Conservation (phyloP, 2,329 filamentous ascomycete species). For the Epichloe gansuensis region DNA sequence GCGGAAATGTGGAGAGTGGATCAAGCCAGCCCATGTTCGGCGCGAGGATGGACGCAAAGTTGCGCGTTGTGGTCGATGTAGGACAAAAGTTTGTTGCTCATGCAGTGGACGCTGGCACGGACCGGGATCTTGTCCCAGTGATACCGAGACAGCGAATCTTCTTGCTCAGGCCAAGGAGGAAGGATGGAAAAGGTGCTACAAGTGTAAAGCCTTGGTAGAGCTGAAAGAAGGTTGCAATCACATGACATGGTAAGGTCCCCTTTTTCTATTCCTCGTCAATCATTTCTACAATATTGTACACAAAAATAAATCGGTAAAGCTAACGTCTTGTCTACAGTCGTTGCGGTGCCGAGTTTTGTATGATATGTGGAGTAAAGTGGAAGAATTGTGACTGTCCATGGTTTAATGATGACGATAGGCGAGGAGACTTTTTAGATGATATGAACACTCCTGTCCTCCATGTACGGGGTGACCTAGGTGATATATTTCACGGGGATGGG, state of each 20-base stretch:
- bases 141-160: slow-evolving; percentile 52
- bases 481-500: slow-evolving; percentile 9
- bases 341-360: slow-evolving; percentile 76
- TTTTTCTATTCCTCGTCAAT: not conserved
- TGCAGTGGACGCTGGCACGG: slow-evolving; percentile 68
- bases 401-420: slow-evolving; percentile 52
- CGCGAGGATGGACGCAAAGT: slow-evolving; percentile 46
- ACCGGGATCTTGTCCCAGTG: slow-evolving; percentile 54
- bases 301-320: not conserved
- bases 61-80: slow-evolving; percentile 59
- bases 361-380: slow-evolving; percentile 72
- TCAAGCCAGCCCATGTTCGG: slow-evolving; percentile 57
- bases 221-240: slow-evolving; percentile 76
- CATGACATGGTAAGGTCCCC: slow-evolving; percentile 61
- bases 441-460: slow-evolving; percentile 33
- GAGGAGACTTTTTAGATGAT: slow-evolving; percentile 41
- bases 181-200: slow-evolving; percentile 65
- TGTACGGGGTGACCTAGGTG: slow-evolving; percentile 13
- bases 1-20: slow-evolving; percentile 64
- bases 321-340: slow-evolving; percentile 31
- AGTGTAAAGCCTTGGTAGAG: slow-evolving; percentile 63
- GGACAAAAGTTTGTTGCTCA: slow-evolving; percentile 57
- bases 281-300: not conserved
- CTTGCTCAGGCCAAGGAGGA: slow-evolving; percentile 51
- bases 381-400: slow-evolving; percentile 72